A percentile compares a stretch with the other conserved stretches of the same genome.
phyloP scores from a whole-genome alignment of 495 filamentous ascomycete species.

The Aspergillus cristatus region DNA sequence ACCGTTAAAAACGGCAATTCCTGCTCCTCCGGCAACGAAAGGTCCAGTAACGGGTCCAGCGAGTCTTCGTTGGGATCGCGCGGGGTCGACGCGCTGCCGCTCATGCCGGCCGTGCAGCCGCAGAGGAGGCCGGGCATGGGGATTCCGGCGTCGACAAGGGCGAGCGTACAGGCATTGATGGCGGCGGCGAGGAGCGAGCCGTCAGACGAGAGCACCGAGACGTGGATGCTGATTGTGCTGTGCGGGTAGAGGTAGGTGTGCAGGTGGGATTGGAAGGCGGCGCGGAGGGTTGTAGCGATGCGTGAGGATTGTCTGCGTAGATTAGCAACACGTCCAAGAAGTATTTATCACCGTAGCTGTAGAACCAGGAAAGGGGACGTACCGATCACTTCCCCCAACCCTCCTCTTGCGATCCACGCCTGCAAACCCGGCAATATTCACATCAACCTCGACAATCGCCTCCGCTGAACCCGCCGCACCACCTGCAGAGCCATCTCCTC shows the following conservation, averaged over 20 bases:
- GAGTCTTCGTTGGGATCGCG: constrained; percentile 50
- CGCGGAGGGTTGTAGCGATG: constrained; percentile 64
- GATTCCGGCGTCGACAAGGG: constrained; percentile 87
- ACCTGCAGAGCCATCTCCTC: constrained; percentile 32
- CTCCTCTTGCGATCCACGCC: constrained; percentile 74
- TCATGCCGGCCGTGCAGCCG: constrained; percentile 81
- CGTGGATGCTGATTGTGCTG: constrained; percentile 67
- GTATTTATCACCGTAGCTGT: neutral
- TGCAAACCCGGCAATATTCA: constrained; percentile 80
- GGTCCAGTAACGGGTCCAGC: constrained; percentile 79
- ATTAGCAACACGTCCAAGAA: constrained; percentile 6
- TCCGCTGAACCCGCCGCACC: constrained; percentile 38
- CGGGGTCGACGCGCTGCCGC: constrained; percentile 48
- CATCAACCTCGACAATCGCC: constrained; percentile 68
- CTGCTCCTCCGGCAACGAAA: constrained; percentile 78
- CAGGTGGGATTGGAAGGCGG: constrained; percentile 62
- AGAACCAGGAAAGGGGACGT: constrained; percentile 14
- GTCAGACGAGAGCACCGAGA: constrained; percentile 86
- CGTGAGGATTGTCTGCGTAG: constrained; percentile 63
- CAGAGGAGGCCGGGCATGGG: constrained; percentile 86
- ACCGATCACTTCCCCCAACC: constrained; percentile 66
- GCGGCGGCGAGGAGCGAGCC: constrained; percentile 83
- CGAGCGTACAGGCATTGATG: constrained; percentile 86
- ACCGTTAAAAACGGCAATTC: constrained; percentile 86
- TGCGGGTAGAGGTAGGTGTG: constrained; percentile 86